Conservation (phyloP, 192 early-diverging fungal genomes). For the Lobosporangium transversale region DNA sequence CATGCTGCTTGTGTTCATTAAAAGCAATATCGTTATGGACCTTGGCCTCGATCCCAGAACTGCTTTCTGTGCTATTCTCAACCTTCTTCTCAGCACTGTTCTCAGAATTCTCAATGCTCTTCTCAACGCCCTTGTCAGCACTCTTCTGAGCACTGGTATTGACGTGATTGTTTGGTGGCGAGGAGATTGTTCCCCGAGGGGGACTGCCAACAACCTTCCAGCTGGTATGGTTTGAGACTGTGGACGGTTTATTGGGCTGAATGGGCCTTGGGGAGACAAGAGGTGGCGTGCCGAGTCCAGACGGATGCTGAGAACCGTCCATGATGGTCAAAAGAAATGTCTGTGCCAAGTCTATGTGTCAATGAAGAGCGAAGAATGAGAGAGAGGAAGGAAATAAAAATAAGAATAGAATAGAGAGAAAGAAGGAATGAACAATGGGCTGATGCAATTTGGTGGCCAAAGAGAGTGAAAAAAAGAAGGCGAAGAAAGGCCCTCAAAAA, state of each 20-base stretch:
- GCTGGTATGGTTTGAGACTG: slow-evolving; percentile 18
- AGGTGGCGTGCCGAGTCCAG: slow-evolving; percentile 28
- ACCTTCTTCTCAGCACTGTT: too few relatives aligned
- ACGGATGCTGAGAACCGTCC: slow-evolving; percentile 4
- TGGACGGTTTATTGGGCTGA: slow-evolving; percentile 3
- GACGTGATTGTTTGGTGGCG: slow-evolving; percentile 39
- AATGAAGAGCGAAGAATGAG: neutral
- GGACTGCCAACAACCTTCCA: slow-evolving; percentile 74
- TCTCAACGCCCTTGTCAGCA: neutral
- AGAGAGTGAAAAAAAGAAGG: too few relatives aligned
- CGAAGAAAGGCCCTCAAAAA: too few relatives aligned
- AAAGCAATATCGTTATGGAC: too few relatives aligned
- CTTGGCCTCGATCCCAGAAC: too few relatives aligned
- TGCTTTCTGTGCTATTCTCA: too few relatives aligned
- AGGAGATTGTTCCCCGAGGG: slow-evolving; percentile 55
- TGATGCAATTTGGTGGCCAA: too few relatives aligned
- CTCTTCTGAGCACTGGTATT: neutral
- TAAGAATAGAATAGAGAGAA: slow-evolving; percentile 1
- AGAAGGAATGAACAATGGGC: too few relatives aligned
- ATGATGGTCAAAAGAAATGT: neutral
- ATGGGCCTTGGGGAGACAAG: slow-evolving; percentile 17
- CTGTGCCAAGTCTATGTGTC: neutral
- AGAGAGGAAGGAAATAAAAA: neutral
- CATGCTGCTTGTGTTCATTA: neutral
- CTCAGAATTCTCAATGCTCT: too few relatives aligned